Conservation (phyloP, 2,329 filamentous ascomycete genomes). For the Venturia aucupariae region DNA sequence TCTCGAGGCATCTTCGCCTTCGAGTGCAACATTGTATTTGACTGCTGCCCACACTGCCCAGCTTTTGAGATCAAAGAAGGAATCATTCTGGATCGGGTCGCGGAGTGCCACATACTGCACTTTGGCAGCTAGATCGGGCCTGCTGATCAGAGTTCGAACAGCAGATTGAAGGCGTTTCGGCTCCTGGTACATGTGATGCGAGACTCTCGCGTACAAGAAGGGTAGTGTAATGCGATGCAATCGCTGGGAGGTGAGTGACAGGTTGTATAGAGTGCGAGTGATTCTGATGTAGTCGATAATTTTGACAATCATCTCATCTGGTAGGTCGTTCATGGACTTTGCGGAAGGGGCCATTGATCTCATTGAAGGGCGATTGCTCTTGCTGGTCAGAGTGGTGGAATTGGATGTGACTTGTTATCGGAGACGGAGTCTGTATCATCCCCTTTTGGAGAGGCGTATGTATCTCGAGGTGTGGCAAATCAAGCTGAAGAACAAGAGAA, state of each 20-base stretch:
- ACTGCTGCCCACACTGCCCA: constrained; percentile 11
- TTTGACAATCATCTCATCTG: constrained; percentile 11
- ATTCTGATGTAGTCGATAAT: background rate
- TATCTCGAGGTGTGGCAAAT: constrained; percentile 1
- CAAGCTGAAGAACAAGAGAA: no score
- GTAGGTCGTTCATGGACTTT: constrained; percentile 10
- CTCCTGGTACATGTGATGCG: constrained; percentile 12
- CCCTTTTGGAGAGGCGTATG: no score
- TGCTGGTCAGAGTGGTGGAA: no score
- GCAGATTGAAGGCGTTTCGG: constrained; percentile 9
- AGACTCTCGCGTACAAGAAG: constrained; percentile 9
- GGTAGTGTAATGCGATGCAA: constrained; percentile 9
- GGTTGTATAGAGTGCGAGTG: constrained; percentile 3
- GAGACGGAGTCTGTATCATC: no score
- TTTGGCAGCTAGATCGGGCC: constrained; percentile 7
- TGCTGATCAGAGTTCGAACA: constrained; percentile 7
- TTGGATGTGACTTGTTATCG: no score
- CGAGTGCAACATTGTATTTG: constrained; percentile 9
- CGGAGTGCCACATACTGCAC: constrained; percentile 8
- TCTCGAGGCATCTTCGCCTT: background rate
- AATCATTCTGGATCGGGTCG: constrained; percentile 1
- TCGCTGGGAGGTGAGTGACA: constrained; percentile 3
- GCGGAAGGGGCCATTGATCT: background rate
- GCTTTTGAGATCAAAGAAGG: constrained; percentile 12
- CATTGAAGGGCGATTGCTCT: background rate